Evolutionary conservation across 2,329 filamentous ascomycete genomes (phyloP).

Genomic region (Sordariomycetes sp.): DNA sequence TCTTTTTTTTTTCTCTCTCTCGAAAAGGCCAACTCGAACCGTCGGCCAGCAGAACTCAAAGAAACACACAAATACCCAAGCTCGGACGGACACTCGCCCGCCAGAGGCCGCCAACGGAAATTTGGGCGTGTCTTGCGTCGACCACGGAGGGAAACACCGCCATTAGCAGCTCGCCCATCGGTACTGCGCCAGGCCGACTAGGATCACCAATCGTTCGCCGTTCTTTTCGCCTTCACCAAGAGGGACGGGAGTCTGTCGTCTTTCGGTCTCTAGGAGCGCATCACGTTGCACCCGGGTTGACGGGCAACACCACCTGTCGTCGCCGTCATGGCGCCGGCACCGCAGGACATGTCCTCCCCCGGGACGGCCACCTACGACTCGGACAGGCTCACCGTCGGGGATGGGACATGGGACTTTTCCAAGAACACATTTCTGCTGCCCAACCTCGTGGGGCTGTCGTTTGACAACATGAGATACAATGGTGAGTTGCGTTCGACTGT

Average conservation of each 20-base stretch:
- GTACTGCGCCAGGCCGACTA: not conserved
- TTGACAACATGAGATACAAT: conserved; percentile 77
- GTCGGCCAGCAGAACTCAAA: no score
- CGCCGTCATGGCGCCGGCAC: conserved; percentile 50
- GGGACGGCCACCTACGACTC: conserved; percentile 66
- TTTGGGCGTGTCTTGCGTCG: no score
- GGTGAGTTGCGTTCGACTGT: conserved; percentile 33
- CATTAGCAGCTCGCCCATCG: not conserved
- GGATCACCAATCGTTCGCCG: not conserved
- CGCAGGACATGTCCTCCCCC: conserved; percentile 52
- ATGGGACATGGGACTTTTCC: conserved; percentile 73
- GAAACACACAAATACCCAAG: no score
- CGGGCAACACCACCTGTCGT: conserved; percentile 14
- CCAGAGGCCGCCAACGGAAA: not conserved
- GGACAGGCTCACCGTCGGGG: conserved; percentile 64
- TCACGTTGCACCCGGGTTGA: not conserved
- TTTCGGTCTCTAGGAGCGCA: not conserved
- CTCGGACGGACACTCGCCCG: no score
- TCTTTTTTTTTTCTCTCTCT: not conserved
- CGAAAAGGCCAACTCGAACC: no score
- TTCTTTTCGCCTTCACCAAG: not conserved
- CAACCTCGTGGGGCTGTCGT: conserved; percentile 65
- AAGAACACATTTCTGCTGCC: conserved; percentile 71
- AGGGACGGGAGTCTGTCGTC: not conserved
- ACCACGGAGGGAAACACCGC: not conserved